Conservation (phyloP, 352 stramenopile species). For the Thalassiosira delicatula region DNA sequence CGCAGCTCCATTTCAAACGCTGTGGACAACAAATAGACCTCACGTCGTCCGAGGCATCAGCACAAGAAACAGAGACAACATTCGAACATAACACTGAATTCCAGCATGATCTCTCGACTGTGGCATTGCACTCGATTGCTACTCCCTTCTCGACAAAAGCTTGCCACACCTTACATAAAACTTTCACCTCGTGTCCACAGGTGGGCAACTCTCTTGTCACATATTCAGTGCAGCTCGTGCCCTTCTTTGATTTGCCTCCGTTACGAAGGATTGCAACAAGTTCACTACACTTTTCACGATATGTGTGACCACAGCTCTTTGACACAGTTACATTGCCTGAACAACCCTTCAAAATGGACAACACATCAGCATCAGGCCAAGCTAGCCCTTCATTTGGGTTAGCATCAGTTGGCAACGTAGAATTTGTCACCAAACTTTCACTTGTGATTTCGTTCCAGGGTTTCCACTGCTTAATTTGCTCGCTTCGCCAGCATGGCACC, state of each 20-base stretch:
- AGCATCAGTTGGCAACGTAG: constrained; percentile 22
- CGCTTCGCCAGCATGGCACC: constrained; percentile 28
- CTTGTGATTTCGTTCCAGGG: constrained; percentile 34
- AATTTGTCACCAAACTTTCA: constrained; percentile 11
- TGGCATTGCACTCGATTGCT: constrained; percentile 11
- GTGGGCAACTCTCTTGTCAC: constrained; percentile 39
- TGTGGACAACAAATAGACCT: constrained; percentile 24
- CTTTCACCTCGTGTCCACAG: constrained; percentile 38
- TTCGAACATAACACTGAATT: constrained; percentile 29
- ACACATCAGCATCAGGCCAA: constrained; percentile 35
- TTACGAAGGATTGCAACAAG: constrained; percentile 35
- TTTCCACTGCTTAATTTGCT: constrained; percentile 36
- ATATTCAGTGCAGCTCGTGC: constrained; percentile 27
- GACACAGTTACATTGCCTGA: constrained; percentile 12
- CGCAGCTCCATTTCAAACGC: constrained; percentile 31
- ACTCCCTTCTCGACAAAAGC: constrained; percentile 22
- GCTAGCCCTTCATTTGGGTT: constrained; percentile 9
- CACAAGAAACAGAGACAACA: constrained; percentile 23
- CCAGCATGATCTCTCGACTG: constrained; percentile 28
- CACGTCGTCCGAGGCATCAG: constrained; percentile 13
- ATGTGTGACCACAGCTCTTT: constrained; percentile 34
- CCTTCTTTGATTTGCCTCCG: constrained; percentile 38
- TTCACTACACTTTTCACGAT: constrained; percentile 32
- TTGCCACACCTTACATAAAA: constrained; percentile 40
- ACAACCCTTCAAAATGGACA: constrained; percentile 23